phyloP scores from a whole-genome alignment of 495 filamentous ascomycete species.

The Lasiosphaeria ovina region DNA sequence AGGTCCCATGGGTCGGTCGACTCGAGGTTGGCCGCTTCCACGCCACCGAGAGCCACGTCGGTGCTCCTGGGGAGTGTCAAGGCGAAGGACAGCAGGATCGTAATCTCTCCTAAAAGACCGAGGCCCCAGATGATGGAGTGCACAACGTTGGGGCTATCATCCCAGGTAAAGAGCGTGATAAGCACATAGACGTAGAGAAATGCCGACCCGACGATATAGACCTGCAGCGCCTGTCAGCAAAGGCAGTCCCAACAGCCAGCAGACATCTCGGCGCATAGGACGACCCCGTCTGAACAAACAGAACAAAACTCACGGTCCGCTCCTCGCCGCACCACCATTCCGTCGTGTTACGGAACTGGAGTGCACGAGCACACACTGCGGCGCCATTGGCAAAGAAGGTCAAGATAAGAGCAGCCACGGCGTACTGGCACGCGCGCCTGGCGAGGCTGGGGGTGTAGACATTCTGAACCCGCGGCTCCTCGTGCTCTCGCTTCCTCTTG shows the following conservation, averaged over 20 bases:
- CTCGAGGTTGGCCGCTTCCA: constrained; percentile 18
- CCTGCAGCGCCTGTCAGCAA: constrained; percentile 46
- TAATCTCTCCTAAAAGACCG: constrained; percentile 62
- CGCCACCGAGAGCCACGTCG: constrained; percentile 38
- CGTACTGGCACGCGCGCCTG: constrained; percentile 70
- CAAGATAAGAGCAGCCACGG: constrained; percentile 62
- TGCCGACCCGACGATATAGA: constrained; percentile 71
- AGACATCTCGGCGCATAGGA: neutral
- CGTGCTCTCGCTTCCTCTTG: constrained; percentile 42
- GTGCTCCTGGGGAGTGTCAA: constrained; percentile 59
- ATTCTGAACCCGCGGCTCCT: constrained; percentile 21
- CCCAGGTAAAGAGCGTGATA: constrained; percentile 76
- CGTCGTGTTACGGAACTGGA: constrained; percentile 52
- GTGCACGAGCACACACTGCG: constrained; percentile 74
- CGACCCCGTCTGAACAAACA: neutral
- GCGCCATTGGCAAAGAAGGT: constrained; percentile 73
- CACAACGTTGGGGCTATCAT: constrained; percentile 66
- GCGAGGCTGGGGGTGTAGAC: constrained; percentile 60
- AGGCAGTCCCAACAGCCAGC: neutral
- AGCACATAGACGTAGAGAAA: constrained; percentile 60
- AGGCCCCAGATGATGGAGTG: constrained; percentile 75
- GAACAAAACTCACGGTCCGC: constrained; percentile 63
- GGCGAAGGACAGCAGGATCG: constrained; percentile 64
- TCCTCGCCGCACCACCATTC: constrained; percentile 89
- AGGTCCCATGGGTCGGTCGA: constrained; percentile 46